These are phyloP conservation scores for Elaeis oleifera DNA, from an alignment of 202 grass and related monocot species.

Conservation along the genomic window DNA sequence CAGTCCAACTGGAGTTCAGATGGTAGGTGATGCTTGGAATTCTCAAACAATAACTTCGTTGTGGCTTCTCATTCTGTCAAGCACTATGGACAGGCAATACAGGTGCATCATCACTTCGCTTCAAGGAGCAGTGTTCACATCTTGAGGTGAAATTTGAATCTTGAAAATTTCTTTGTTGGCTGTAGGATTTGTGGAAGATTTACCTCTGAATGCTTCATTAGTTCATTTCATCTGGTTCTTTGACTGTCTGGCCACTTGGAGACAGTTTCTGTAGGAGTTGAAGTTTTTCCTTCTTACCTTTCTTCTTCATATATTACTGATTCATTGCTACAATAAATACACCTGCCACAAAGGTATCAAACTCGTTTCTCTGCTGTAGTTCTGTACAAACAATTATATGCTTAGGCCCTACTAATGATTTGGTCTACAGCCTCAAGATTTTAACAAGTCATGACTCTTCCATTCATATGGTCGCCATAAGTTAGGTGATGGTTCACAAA, in stretches of 20 bases:
- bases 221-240: neutral
- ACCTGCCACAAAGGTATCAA: neutral
- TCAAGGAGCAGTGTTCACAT: neutral
- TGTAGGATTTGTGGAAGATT: neutral
- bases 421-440: slow-evolving; percentile 18
- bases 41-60: neutral
- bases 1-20: neutral
- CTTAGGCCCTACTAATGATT: slow-evolving; percentile 42
- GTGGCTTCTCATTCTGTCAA: neutral
- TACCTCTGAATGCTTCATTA: neutral
- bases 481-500: slow-evolving; percentile 8
- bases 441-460: neutral
- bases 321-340: slow-evolving; percentile 28
- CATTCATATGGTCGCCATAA: slow-evolving; percentile 6
- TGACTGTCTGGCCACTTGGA: neutral
- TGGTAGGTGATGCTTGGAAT: neutral
- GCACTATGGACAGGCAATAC: neutral
- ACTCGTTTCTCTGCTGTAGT: too few relatives aligned
- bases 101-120: neutral
- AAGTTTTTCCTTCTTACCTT: slow-evolving; percentile 5
- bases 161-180: neutral
- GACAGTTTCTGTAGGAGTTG: neutral
- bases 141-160: slow-evolving; percentile 11
- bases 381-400: neutral
- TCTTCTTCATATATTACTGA: slow-evolving; percentile 14